Conservation (phyloP, 768 basidiomycete species). For the Trametes maxima region DNA sequence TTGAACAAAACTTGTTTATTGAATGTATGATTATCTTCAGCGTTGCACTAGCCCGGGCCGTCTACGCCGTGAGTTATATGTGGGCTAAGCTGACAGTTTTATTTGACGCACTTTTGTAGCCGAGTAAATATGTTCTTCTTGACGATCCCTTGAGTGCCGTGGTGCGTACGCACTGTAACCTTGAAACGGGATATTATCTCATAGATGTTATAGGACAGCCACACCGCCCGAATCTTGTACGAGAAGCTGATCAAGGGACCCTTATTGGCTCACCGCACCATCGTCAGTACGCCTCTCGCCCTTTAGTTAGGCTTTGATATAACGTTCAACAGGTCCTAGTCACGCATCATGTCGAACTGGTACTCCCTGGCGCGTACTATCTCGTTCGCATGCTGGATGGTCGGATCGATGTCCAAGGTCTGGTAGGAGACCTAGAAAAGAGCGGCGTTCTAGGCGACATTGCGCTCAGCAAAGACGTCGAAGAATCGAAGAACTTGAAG, state of each 20-base stretch:
- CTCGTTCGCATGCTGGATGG: conserved; percentile 82
- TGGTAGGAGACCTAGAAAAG: conserved; percentile 60
- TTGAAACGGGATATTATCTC: background rate
- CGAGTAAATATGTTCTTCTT: conserved; percentile 54
- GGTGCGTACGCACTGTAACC: conserved; percentile 42
- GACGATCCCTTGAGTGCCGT: conserved; percentile 86
- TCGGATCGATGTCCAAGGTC: conserved; percentile 75
- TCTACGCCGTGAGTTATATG: conserved; percentile 60
- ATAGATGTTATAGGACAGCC: conserved; percentile 53
- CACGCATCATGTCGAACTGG: conserved; percentile 83
- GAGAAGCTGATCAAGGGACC: conserved; percentile 69
- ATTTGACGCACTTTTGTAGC: conserved; percentile 14
- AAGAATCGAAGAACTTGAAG: conserved; percentile 46
- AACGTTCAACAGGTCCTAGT: conserved; percentile 56
- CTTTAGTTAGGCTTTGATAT: background rate
- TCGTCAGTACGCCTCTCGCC: conserved; percentile 42
- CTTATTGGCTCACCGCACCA: conserved; percentile 66
- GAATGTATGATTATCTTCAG: conserved; percentile 34
- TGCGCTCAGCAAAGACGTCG: conserved; percentile 51
- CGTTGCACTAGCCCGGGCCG: conserved; percentile 81
- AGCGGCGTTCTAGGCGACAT: conserved; percentile 66
- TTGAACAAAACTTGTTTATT: no score
- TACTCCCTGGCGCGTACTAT: conserved; percentile 73
- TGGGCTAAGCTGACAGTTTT: background rate
- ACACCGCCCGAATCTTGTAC: conserved; percentile 64